Evolutionary conservation across 257 asterid genomes (phyloP), one percentile per base, ranked within the genome.

Genomic region (Capsicum rhomboideum): DNA sequence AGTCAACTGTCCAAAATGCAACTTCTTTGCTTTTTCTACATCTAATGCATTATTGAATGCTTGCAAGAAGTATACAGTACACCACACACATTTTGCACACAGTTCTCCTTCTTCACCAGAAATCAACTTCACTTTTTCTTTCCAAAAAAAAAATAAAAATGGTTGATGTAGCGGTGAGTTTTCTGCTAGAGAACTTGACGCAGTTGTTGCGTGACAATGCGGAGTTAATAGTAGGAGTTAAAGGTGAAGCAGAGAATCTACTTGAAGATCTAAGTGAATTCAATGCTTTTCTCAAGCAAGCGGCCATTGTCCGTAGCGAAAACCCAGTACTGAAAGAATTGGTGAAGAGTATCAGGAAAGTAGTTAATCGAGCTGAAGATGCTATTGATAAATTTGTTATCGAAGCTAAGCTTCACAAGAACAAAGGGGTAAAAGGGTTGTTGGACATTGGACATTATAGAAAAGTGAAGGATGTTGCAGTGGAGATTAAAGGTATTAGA

Each of bases 361-460:
- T 74, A 44, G 86, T 87, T 4, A 31, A 87, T 21, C 26, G 17
- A 2, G 88, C 86, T 31, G 90, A 87, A 78, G 90, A 85, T 42
- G 88, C 85, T 6, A 80, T 85, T 26, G 86, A 83, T 17, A 83
- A 52, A 1, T 85, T 68, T 26, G 82, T 87, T 4, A 68, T 77
- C 0, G 58, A 78, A 12, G 85, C 67, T 2, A 34, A 86, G 6
- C 1, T 12, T 52, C 85, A 86, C 13, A 74, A 64, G 10, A 29
- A 69, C 2, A 69, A 10, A 68, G 52, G 49, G 13, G 1, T 18
- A 29, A 77, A 2, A 59, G 10, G 6, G 63, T 3, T 58, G 3
- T 84, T 6, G 0, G 6, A 42, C 0, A 29, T 10, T 82, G 34
- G 4, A 42, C 74, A 78, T 53, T 56, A 16, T 54, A 56, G 0